A percentile compares a stretch with the other conserved stretches of the same genome.
These are phyloP conservation scores for Exidia glandulosa DNA, from an alignment of 768 basidiomycete species.

Conservation along the genomic window DNA sequence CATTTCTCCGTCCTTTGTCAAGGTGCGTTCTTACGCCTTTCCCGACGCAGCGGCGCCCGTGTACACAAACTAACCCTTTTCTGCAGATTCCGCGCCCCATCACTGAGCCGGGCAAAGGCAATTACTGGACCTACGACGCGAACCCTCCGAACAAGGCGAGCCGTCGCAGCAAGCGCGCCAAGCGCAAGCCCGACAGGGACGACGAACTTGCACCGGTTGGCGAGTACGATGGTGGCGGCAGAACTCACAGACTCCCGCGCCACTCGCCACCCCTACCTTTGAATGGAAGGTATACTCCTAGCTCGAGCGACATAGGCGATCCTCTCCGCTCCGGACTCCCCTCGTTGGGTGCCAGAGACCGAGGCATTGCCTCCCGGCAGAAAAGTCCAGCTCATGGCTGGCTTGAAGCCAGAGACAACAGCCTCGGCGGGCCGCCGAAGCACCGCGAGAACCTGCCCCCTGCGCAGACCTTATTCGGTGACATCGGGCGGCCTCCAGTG, in stretches of 20 bases:
- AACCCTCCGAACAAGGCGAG: conserved; percentile 2
- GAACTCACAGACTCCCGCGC: neutral
- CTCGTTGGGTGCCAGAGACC: neutral
- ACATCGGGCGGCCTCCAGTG: neutral
- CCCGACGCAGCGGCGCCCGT: neutral
- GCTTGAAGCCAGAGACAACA: neutral
- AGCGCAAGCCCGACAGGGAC: neutral
- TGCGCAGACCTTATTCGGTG: neutral
- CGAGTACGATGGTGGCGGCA: neutral
- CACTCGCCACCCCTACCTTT: neutral
- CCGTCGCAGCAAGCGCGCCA: conserved; percentile 4
- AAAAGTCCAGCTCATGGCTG: neutral
- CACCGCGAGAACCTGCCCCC: neutral
- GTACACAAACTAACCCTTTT: neutral
- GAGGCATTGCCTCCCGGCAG: neutral
- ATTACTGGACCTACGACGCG: conserved; percentile 7
- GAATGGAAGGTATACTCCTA: neutral
- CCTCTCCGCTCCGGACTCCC: neutral
- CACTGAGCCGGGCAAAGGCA: conserved; percentile 7
- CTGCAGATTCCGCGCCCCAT: neutral
- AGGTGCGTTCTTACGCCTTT: neutral
- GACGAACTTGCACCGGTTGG: neutral
- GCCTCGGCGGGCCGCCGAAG: neutral
- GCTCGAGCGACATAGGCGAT: neutral
- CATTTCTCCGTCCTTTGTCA: neutral